These are phyloP conservation scores for Fusarium fracticaudum DNA, from an alignment of 2,329 filamentous ascomycete species.

Conservation along the genomic window DNA sequence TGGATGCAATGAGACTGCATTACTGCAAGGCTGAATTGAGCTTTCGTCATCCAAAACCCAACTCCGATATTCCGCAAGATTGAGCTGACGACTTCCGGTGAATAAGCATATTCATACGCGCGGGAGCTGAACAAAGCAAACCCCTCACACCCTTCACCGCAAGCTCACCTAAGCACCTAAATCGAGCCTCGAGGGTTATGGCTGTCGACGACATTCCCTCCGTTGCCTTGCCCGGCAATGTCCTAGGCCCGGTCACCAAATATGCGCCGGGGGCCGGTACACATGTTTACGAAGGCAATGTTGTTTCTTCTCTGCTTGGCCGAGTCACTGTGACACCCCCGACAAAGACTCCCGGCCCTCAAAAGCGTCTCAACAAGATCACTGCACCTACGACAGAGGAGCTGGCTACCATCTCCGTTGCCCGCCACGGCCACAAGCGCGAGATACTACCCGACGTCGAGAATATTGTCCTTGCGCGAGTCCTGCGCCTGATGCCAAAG, in stretches of 20 bases:
- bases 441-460: slow-evolving; percentile 85
- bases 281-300: slow-evolving; percentile 77
- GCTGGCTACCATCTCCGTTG: slow-evolving; percentile 66
- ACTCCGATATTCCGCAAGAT: not conserved
- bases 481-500: slow-evolving; percentile 84
- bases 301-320: slow-evolving; percentile 86
- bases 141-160: not conserved
- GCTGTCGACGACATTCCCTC: slow-evolving; percentile 53
- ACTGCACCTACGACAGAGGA: slow-evolving; percentile 55
- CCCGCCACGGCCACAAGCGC: slow-evolving; percentile 61
- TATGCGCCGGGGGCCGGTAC: slow-evolving; percentile 84
- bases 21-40: slow-evolving; percentile 26
- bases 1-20: not conserved
- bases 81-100: slow-evolving; percentile 14
- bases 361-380: slow-evolving; percentile 69
- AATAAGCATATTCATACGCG: slow-evolving; percentile 6
- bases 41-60: slow-evolving; percentile 20
- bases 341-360: slow-evolving; percentile 58
- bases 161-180: slow-evolving; percentile 25
- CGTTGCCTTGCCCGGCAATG: slow-evolving; percentile 82
- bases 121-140: slow-evolving; percentile 9
- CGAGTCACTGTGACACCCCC: slow-evolving; percentile 66
- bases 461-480: slow-evolving; percentile 82
- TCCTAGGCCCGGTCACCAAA: slow-evolving; percentile 73
- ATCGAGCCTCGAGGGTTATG: slow-evolving; percentile 15